Conservation (phyloP, 805 yeast genomes). For the Kluyveromyces dobzhanskii region DNA sequence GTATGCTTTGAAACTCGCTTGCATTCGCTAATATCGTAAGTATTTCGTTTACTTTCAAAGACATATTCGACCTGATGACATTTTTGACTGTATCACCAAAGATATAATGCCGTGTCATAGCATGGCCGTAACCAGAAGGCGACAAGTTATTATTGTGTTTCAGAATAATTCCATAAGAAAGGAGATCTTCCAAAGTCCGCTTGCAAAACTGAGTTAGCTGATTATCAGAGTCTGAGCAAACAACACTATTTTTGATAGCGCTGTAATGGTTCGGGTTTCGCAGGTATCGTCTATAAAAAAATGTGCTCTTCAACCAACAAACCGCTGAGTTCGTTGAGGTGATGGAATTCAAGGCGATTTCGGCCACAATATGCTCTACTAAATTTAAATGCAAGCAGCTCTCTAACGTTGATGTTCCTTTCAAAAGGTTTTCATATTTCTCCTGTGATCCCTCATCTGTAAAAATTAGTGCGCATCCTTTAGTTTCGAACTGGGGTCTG, state of each 20-base stretch:
- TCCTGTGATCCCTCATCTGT: slow-evolving; percentile 31
- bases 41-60: slow-evolving; percentile 14
- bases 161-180: slow-evolving; percentile 26
- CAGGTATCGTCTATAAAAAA: slow-evolving; percentile 38
- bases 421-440: slow-evolving; percentile 35
- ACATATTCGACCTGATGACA: slow-evolving; percentile 19
- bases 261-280: slow-evolving; percentile 35
- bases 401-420: slow-evolving; percentile 39
- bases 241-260: slow-evolving; percentile 18
- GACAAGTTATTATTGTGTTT: slow-evolving; percentile 10
- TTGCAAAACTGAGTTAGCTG: slow-evolving; percentile 31
- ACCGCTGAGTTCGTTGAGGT: slow-evolving; percentile 31
- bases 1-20: slow-evolving; percentile 34
- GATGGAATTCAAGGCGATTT: slow-evolving; percentile 35
- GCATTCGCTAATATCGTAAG: slow-evolving; percentile 29
- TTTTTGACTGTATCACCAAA: slow-evolving; percentile 35
- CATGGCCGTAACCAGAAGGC: slow-evolving; percentile 36
- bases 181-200: slow-evolving; percentile 27
- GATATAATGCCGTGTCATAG: slow-evolving; percentile 44
- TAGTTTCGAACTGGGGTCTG: slow-evolving; percentile 47
- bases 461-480: slow-evolving; percentile 40
- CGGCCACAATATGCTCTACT: slow-evolving; percentile 37
- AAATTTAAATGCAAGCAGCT: slow-evolving; percentile 37
- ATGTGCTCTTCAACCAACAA: slow-evolving; percentile 42
- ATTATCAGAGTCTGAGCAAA: slow-evolving; percentile 19